phyloP scores from a whole-genome alignment of 371 early-diverging fungal genomes.

The Circinella minor region DNA sequence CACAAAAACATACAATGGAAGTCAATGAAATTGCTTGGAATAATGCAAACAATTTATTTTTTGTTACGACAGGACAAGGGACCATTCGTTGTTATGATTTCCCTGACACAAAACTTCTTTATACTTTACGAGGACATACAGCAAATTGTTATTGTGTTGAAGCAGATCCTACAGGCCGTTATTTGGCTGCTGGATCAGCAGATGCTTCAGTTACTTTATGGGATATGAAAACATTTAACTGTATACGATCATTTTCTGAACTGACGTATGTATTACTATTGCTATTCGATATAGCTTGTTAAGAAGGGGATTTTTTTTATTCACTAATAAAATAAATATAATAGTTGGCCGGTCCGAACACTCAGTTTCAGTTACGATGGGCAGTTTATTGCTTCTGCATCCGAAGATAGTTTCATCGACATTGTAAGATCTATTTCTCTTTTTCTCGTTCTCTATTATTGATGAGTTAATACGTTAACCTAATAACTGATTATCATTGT shows the following conservation, averaged over 20 bases:
- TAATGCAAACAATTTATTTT: slow-evolving; percentile 75
- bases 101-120: slow-evolving; percentile 59
- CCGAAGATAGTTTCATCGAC: slow-evolving; percentile 80
- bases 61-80: slow-evolving; percentile 81
- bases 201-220: slow-evolving; percentile 79
- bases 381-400: slow-evolving; percentile 81
- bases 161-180: slow-evolving; percentile 79
- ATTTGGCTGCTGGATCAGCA: slow-evolving; percentile 80
- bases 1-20: slow-evolving; percentile 61
- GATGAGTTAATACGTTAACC: too few species aligned
- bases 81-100: slow-evolving; percentile 73
- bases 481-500: neutral
- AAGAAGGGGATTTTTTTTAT: too few species aligned
- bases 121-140: slow-evolving; percentile 75
- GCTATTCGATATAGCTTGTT: neutral
- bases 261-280: slow-evolving; percentile 63
- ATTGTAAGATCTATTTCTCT: slow-evolving; percentile 55
- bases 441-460: neutral
- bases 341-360: slow-evolving; percentile 82
- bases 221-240: slow-evolving; percentile 71
- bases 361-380: slow-evolving; percentile 88
- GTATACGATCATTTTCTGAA: slow-evolving; percentile 70
- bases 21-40: slow-evolving; percentile 86
- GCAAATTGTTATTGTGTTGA: slow-evolving; percentile 86
- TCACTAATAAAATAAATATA: too few species aligned